These are phyloP conservation scores for Daldinia grandis DNA, from an alignment of 495 filamentous ascomycete genomes.

Conservation along the genomic window DNA sequence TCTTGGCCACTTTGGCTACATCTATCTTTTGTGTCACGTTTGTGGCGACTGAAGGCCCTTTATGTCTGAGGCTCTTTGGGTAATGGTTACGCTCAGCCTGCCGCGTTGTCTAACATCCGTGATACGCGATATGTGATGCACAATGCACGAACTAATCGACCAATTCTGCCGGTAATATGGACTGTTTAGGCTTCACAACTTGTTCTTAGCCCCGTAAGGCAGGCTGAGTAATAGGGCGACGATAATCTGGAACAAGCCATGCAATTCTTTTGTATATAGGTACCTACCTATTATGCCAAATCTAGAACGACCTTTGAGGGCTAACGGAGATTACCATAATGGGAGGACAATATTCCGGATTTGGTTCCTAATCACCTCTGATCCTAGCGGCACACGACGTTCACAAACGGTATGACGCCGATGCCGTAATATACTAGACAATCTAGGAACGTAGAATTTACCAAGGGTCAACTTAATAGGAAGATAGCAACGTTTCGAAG, in stretches of 20 bases:
- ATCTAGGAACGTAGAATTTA: too few species aligned
- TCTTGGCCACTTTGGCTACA: too few species aligned
- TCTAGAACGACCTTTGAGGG: not conserved
- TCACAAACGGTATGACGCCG: too few species aligned
- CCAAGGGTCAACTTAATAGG: too few species aligned
- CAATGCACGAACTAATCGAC: not conserved
- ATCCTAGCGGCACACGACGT: too few species aligned
- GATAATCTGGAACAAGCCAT: slow-evolving; percentile 17
- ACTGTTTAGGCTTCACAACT: not conserved
- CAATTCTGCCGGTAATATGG: not conserved
- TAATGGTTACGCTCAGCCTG: slow-evolving; percentile 10
- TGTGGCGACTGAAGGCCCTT: slow-evolving; percentile 2
- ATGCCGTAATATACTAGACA: too few species aligned
- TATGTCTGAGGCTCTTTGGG: slow-evolving; percentile 31
- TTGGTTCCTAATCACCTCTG: too few species aligned
- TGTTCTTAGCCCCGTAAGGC: not conserved
- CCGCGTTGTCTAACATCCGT: not conserved
- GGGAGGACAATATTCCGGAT: too few species aligned
- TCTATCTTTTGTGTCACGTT: not conserved
- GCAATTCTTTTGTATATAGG: slow-evolving; percentile 5
- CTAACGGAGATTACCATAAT: not conserved
- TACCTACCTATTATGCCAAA: not conserved
- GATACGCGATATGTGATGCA: not conserved
- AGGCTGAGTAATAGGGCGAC: slow-evolving; percentile 31
- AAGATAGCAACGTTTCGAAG: too few species aligned